These are phyloP conservation scores for Kwoniella sp. DNA, from an alignment of 768 basidiomycete species.

Conservation along the genomic window DNA sequence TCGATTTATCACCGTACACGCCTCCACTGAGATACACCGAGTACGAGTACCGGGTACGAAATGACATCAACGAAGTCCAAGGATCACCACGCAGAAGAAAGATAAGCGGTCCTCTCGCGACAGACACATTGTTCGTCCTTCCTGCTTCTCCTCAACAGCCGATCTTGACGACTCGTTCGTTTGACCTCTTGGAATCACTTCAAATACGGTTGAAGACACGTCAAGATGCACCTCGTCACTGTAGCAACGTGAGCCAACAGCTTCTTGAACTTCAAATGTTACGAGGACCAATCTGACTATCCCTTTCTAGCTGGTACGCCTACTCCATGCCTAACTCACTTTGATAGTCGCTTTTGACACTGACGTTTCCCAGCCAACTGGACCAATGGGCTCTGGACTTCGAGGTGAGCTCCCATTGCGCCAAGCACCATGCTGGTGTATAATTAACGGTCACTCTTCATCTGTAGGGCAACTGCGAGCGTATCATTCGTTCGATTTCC, in stretches of 20 bases:
- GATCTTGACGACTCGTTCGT: neutral
- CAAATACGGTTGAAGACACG: too few species aligned
- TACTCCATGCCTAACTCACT: neutral
- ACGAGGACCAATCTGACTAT: slow-evolving; percentile 11
- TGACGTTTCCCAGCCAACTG: slow-evolving; percentile 67
- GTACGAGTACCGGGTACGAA: too few species aligned
- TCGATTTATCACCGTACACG: too few species aligned
- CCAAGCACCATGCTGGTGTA: neutral
- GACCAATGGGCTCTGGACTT: slow-evolving; percentile 99
- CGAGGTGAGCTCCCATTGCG: slow-evolving; percentile 62
- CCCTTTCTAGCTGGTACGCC: slow-evolving; percentile 44
- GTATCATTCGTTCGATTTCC: slow-evolving; percentile 82
- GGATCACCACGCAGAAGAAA: too few species aligned
- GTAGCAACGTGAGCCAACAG: slow-evolving; percentile 71
- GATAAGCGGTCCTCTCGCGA: too few species aligned
- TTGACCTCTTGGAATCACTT: too few species aligned
- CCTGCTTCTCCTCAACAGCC: neutral
- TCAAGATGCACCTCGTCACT: slow-evolving; percentile 69
- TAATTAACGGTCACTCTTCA: neutral
- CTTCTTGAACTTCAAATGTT: slow-evolving; percentile 14
- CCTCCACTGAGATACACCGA: too few species aligned
- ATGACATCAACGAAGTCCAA: too few species aligned
- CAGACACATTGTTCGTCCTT: slow-evolving; percentile 7
- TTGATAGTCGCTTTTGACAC: neutral
- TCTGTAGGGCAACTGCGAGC: slow-evolving; percentile 82